Evolutionary conservation across 2,329 filamentous ascomycete species (phyloP), one percentile per base, ranked within the genome.

Genomic region (Pseudogymnoascus sp.): DNA sequence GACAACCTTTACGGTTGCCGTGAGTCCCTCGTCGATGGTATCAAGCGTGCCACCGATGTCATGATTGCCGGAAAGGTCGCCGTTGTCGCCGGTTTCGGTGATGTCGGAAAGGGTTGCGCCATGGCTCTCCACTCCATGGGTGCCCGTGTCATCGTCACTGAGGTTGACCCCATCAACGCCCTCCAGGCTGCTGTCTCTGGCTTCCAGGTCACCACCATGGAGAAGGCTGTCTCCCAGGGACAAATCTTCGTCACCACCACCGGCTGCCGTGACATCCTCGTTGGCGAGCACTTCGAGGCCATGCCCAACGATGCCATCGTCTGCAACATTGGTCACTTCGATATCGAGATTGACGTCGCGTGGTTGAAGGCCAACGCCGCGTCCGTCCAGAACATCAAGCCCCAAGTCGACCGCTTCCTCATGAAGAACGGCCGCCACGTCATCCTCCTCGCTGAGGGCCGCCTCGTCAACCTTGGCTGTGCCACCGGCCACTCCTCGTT

Each of bases 251-350:
- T 99, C 77, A 99, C 93, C 79, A 97, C 95, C 79, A 99, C 93
- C 69, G 93, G 93, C 75, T 99, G 93, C 91, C 89, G 93, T 84
- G 95, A 99, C 80, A 97, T 99, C 76, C 86, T 99, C 69, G 87
- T 89, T 73, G 91, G 88, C 77, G 81, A 83, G 75, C 93, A 99
- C 87, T 97, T 99, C 78, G 88, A 96, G 83, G 85, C 79, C 73
- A 99, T 99, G 93, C 85, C 84, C 76, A 96, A 97, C 82, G 93
- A 99, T 74, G 93, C 93, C 78, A 97, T 99, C 74, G 93, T 97
- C 73, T 97, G 93, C 92, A 99, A 99, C 86, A 99, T 99, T 81
- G 93, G 93, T 77, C 93, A 99, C 85, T 99, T 99, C 81, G 93
- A 99, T 79, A 96, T 97, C 74, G 95, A 99, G 84, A 99, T 99